phyloP scores from a whole-genome alignment of 2,329 filamentous ascomycete species.

The Curvularia eragrostidis region DNA sequence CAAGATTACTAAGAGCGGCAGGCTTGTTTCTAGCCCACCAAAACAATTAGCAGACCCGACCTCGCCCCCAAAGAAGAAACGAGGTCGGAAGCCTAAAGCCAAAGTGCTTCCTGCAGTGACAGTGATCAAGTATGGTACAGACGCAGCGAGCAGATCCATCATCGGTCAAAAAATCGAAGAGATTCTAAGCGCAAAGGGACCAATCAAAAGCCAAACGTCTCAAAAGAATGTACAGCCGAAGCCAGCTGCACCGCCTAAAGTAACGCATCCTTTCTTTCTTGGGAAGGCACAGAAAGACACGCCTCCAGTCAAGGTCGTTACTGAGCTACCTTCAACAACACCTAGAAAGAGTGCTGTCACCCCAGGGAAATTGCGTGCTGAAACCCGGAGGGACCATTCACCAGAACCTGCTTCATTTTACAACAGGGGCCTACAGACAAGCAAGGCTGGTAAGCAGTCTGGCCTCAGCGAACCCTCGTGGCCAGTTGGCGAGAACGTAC shows the following conservation, averaged over 20 bases:
- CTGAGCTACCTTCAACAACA: conserved; percentile 18
- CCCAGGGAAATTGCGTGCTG: conserved; percentile 55
- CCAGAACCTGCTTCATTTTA: conserved; percentile 27
- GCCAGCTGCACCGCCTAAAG: conserved; percentile 51
- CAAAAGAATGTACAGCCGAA: conserved; percentile 33
- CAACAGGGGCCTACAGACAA: conserved; percentile 27
- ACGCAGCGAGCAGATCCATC: conserved; percentile 53
- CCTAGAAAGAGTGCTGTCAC: conserved; percentile 52
- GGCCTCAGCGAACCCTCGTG: conserved; percentile 73
- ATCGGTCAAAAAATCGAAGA: conserved; percentile 68
- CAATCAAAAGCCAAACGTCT: conserved; percentile 25
- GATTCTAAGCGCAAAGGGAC: conserved; percentile 60
- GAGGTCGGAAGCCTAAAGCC: conserved; percentile 27
- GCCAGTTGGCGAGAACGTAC: conserved; percentile 68
- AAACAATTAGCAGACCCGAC: conserved; percentile 27
- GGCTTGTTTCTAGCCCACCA: conserved; percentile 52
- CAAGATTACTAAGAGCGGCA: conserved; percentile 54
- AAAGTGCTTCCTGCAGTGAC: conserved; percentile 54
- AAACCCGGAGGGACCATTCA: conserved; percentile 35
- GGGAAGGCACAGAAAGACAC: conserved; percentile 56
- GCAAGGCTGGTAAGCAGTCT: conserved; percentile 62
- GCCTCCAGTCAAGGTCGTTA: conserved; percentile 19
- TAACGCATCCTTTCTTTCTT: conserved; percentile 73
- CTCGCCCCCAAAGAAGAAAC: conserved; percentile 56
- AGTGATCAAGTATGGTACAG: conserved; percentile 65